These are phyloP conservation scores for Cutaneotrichosporon cutaneum DNA, from an alignment of 1,284 basidiomycete genomes.

Conservation along the genomic window DNA sequence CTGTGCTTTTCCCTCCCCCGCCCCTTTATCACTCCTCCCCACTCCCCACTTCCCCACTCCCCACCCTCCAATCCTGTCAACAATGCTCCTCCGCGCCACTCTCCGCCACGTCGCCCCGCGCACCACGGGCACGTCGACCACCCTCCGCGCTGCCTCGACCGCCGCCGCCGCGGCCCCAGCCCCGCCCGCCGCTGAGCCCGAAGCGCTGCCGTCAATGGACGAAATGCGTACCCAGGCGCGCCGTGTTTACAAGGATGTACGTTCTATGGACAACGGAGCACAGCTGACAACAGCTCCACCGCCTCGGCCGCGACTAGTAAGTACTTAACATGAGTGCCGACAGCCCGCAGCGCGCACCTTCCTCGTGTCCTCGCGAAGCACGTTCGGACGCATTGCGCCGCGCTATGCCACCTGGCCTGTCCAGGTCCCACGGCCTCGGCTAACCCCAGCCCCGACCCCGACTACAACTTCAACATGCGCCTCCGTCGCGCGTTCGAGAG, in stretches of 20 bases:
- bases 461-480: conserved; percentile 52
- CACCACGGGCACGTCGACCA: too few species aligned
- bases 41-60: neutral
- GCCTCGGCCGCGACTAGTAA: conserved; percentile 53
- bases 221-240: conserved; percentile 43
- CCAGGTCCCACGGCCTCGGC: conserved; percentile 3
- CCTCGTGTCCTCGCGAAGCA: neutral
- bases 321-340: conserved; percentile 7
- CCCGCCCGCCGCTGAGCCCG: conserved; percentile 2
- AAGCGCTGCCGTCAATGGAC: conserved; percentile 17
- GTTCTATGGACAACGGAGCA: conserved; percentile 5
- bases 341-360: too few species aligned
- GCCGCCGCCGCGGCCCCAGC: conserved; percentile 11
- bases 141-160: conserved; percentile 16
- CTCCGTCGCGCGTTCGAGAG: conserved; percentile 52
- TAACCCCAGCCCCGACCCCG: conserved; percentile 47
- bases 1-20: neutral
- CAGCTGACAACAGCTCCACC: conserved; percentile 40
- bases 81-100: conserved; percentile 16
- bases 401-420: neutral
- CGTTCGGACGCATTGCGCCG: too few species aligned
- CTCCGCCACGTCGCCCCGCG: conserved; percentile 12
- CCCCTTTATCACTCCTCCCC: neutral
- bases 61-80: too few species aligned
- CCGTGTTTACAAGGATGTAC: conserved; percentile 53